A percentile compares a stretch with the other conserved stretches of the same genome.
Conservation (phyloP, 2,329 filamentous ascomycete genomes). For the Microsporum ferrugineum region DNA sequence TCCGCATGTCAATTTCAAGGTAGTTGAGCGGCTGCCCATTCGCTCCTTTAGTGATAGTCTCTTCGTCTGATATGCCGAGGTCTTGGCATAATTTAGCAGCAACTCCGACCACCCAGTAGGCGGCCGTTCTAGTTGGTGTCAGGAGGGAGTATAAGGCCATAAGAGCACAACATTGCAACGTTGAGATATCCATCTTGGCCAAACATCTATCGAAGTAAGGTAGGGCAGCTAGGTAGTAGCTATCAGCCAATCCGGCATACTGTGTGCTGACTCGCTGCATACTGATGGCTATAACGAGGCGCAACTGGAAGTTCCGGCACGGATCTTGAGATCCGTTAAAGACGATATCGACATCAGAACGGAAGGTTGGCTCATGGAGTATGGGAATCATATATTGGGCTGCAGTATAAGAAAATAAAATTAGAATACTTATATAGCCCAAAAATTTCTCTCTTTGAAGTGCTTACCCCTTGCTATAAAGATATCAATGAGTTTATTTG, state of each 20-base stretch:
- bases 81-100: slow-evolving; percentile 82
- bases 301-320: slow-evolving; percentile 76
- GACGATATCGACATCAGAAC: slow-evolving; percentile 65
- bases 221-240: slow-evolving; percentile 86
- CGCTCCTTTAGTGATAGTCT: slow-evolving; percentile 60
- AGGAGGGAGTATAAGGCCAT: slow-evolving; percentile 86
- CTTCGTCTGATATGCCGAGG: slow-evolving; percentile 75
- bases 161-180: slow-evolving; percentile 76
- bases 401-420: slow-evolving; percentile 26
- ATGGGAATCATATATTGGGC: slow-evolving; percentile 81
- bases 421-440: neutral
- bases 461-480: slow-evolving; percentile 69
- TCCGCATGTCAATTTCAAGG: slow-evolving; percentile 76
- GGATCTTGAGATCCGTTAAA: slow-evolving; percentile 64
- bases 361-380: slow-evolving; percentile 72
- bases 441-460: neutral
- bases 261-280: slow-evolving; percentile 81
- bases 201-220: slow-evolving; percentile 72
- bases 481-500: slow-evolving; percentile 68
- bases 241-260: slow-evolving; percentile 88
- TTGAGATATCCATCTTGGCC: slow-evolving; percentile 77
- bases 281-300: slow-evolving; percentile 89
- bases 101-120: slow-evolving; percentile 86
- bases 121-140: slow-evolving; percentile 80
- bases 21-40: slow-evolving; percentile 52